These are phyloP conservation scores for Podila horticola DNA, from an alignment of 192 early-diverging fungal species.

Conservation along the genomic window DNA sequence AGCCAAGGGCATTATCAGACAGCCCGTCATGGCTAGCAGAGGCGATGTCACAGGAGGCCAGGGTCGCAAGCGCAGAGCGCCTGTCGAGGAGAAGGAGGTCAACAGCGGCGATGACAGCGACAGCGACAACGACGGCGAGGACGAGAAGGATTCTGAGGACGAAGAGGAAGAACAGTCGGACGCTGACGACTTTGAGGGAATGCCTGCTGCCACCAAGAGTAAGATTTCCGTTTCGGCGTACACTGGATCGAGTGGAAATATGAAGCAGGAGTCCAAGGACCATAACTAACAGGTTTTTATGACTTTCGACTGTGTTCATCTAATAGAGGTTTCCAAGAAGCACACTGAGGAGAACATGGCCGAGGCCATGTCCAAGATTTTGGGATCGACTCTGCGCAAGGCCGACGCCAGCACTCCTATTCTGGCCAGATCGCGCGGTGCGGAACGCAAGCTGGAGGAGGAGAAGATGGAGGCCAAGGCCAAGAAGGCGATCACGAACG, in stretches of 20 bases:
- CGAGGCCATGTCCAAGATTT: conserved; percentile 74
- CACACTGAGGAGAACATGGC: conserved; percentile 67
- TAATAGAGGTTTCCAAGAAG: conserved; percentile 57
- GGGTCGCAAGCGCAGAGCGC: conserved; percentile 23
- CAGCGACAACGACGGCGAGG: conserved; percentile 50
- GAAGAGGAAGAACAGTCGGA: conserved; percentile 50
- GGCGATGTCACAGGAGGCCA: conserved; percentile 48
- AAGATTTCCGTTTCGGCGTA: background rate
- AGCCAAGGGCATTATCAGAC: conserved; percentile 22
- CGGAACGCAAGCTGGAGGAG: conserved; percentile 86
- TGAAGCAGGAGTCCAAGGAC: too few species aligned
- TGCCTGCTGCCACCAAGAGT: conserved; percentile 36
- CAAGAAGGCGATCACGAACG: conserved; percentile 75
- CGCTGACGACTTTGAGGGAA: conserved; percentile 53
- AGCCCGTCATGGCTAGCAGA: conserved; percentile 30
- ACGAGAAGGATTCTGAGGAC: conserved; percentile 55
- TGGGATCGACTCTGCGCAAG: conserved; percentile 60
- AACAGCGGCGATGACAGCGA: conserved; percentile 45
- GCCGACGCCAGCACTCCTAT: conserved; percentile 70
- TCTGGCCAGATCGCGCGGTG: conserved; percentile 82
- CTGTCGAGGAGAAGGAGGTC: conserved; percentile 21
- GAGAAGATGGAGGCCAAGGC: conserved; percentile 87
- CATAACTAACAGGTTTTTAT: background rate
- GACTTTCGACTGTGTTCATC: background rate
- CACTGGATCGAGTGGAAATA: background rate